These are phyloP conservation scores for Fusarium denticulatum DNA, from an alignment of 2,329 filamentous ascomycete genomes.

Conservation along the genomic window DNA sequence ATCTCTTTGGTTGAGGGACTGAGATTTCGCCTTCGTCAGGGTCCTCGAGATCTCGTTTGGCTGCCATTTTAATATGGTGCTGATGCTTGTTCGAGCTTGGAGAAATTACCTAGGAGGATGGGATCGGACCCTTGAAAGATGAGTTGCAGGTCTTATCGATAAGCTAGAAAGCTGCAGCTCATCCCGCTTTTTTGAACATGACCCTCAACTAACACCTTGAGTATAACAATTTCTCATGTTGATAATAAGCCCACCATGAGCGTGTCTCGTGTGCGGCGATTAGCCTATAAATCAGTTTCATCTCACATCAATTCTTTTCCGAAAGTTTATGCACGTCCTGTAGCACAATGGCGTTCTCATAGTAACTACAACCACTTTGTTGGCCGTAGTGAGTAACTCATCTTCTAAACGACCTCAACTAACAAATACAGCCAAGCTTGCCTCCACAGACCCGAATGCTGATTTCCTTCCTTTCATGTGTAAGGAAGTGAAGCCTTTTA, in stretches of 20 bases:
- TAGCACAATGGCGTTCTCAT: constrained; percentile 41
- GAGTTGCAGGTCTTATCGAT: constrained; percentile 35
- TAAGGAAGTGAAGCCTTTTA: constrained; percentile 48
- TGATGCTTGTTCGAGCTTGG: constrained; percentile 6
- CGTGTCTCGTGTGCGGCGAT: constrained; percentile 44
- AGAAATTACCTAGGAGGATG: constrained; percentile 2
- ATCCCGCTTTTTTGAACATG: constrained; percentile 25
- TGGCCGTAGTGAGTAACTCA: constrained; percentile 40
- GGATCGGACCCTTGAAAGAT: constrained; percentile 13
- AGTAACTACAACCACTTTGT: constrained; percentile 53
- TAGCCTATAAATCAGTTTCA: constrained; percentile 9
- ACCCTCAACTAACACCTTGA: not conserved
- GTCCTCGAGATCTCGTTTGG: constrained; percentile 49
- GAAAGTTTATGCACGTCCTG: constrained; percentile 1
- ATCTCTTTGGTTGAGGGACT: constrained; percentile 42
- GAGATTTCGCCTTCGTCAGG: constrained; percentile 43
- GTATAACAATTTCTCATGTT: constrained; percentile 37
- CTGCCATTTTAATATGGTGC: constrained; percentile 43
- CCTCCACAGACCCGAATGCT: not conserved
- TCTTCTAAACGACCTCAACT: constrained; percentile 5
- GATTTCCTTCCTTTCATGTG: constrained; percentile 25
- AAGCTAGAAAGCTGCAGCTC: constrained; percentile 16
- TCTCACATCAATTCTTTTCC: not conserved
- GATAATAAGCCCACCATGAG: constrained; percentile 44
- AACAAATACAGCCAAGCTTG: constrained; percentile 23